phyloP scores from a whole-genome alignment of 257 asterid genomes.

The Lycium ferocissimum region DNA sequence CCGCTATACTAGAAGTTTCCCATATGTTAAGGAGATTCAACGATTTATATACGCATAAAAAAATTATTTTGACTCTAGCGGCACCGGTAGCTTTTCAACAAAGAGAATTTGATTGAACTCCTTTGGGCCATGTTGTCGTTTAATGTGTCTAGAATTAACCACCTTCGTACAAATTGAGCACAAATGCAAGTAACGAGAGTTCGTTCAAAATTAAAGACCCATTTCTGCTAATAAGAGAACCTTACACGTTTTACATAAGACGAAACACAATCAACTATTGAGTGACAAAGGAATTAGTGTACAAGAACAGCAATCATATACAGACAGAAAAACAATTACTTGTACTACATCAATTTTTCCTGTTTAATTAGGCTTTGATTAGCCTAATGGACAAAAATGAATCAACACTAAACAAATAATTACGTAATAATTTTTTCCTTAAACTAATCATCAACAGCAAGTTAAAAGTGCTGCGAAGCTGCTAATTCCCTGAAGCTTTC shows the following conservation, averaged over 20 bases:
- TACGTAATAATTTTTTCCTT: not conserved
- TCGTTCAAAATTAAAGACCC: not conserved
- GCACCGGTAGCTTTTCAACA: not conserved
- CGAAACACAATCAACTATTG: constrained; percentile 6
- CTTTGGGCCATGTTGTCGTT: too few species aligned
- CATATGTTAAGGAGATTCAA: not conserved
- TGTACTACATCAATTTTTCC: constrained; percentile 13
- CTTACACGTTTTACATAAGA: not conserved
- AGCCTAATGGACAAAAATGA: constrained; percentile 22
- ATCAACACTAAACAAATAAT: constrained; percentile 5
- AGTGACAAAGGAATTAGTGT: not conserved
- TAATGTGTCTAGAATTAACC: too few species aligned
- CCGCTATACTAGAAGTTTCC: not conserved
- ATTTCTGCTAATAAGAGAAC: not conserved
- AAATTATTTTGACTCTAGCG: not conserved
- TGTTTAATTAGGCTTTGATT: constrained; percentile 27
- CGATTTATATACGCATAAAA: not conserved
- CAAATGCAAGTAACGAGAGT: not conserved
- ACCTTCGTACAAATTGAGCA: too few species aligned
- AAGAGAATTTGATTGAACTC: not conserved
- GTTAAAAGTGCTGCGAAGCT: constrained; percentile 30
- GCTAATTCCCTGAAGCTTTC: not conserved
- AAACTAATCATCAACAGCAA: constrained; percentile 24
- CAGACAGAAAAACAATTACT: not conserved
- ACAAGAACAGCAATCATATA: constrained; percentile 11